phyloP scores from a whole-genome alignment of 148 eudicot genomes.

The Arctostaphylos glauca region DNA sequence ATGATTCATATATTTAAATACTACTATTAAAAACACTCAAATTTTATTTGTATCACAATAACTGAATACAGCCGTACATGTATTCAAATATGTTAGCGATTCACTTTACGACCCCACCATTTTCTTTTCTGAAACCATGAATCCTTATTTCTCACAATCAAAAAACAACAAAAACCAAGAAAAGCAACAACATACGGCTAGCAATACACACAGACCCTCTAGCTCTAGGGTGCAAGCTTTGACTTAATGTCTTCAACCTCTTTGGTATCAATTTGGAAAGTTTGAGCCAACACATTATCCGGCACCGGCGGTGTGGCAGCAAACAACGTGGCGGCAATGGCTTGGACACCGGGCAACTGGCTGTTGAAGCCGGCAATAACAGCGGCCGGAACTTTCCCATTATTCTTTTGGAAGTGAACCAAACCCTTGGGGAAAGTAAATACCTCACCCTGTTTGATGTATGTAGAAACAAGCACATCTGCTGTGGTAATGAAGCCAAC shows the following conservation, averaged over 20 bases:
- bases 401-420: conserved; percentile 47
- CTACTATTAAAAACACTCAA: no score
- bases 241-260: conserved; percentile 18
- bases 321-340: conserved; percentile 14
- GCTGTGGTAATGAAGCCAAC: conserved; percentile 46
- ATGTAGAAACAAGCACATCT: conserved; percentile 30
- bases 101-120: not conserved
- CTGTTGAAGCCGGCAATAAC: conserved; percentile 42
- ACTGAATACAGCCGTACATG: no score
- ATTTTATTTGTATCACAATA: no score
- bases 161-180: not conserved
- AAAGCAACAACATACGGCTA: not conserved
- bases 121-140: not conserved
- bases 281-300: conserved; percentile 13
- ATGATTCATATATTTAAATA: no score
- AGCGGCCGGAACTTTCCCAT: conserved; percentile 26
- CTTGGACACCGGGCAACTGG: conserved; percentile 31
- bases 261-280: conserved; percentile 11
- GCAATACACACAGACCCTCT: not conserved
- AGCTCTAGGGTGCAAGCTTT: not conserved
- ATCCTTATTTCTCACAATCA: not conserved
- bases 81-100: not conserved
- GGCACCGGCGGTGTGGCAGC: conserved; percentile 15
- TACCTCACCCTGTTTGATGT: conserved; percentile 31
- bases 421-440: conserved; percentile 37